Base-by-base conservation (phyloP, 2,329 filamentous ascomycete genomes). In the Sporothrix variecibatus region DNA sequence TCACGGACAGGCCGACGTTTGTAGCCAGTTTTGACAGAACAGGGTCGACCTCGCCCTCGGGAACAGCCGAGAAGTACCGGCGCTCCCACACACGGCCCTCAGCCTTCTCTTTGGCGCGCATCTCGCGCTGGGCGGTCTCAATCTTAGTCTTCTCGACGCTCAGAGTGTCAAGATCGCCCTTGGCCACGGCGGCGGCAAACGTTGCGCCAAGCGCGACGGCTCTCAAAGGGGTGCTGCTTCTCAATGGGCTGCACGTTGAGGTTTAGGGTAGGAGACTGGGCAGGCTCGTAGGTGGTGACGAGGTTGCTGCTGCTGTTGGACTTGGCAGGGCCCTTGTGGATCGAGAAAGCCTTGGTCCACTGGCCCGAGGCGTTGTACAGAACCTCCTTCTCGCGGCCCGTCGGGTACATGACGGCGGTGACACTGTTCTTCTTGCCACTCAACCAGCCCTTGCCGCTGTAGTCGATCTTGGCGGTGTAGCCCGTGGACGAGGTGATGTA, bases 351-450 rank as follows among this genome's bases (percentile, higher is more conserved):
- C 79, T 94, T 93, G 74, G 91, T 97, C 96, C 96, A 99, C 81
- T 97, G 94, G 31, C 96, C 96, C 40, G 94, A 91, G 53, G 92
- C 87, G n/a, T 91, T 94, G 86, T 95, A 98, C 68, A 92, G 86
- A 75, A 90, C 87, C 71, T 93, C 91, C 83, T 92, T 93, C 82
- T 91, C 94, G 83, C 86, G 86, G 84, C 90, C 83, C 82, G 93
- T 90, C 20, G 86, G 87, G 84, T 92, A 94, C 74, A 98, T 82
- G 31, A 86, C 87, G 17, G 94, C 95, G 15, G 86, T 90, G 81
- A 98, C 94, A 73, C 88, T 93, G 85, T 98, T 98, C 86, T 97
- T 98, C 87, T 97, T 97, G 77, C 95, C 96, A 64, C 92, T 94
- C 11, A 99, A 83, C 95, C 95, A 99, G 74, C 95, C 95, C 81